These are phyloP conservation scores for Pisolithus sp. DNA, from an alignment of 768 basidiomycete genomes.

Conservation along the genomic window DNA sequence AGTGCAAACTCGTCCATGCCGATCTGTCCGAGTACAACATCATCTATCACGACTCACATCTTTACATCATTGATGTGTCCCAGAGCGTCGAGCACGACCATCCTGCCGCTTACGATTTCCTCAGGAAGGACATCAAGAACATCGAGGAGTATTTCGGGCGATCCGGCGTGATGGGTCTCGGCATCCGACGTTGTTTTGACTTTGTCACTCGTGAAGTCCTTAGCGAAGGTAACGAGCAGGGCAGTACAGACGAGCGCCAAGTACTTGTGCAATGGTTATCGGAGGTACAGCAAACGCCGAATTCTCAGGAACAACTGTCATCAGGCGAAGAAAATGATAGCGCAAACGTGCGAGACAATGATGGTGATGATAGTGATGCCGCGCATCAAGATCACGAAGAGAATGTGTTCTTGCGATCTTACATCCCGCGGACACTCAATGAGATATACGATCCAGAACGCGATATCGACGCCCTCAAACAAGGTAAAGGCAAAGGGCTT, in stretches of 20 bases:
- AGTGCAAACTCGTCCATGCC: conserved; percentile 92
- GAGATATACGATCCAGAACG: conserved; percentile 95
- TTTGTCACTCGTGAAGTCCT: conserved; percentile 67
- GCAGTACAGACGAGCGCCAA: conserved; percentile 19
- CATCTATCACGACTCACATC: conserved; percentile 72
- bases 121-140: conserved; percentile 87
- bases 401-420: conserved; percentile 81
- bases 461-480: conserved; percentile 69
- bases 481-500: conserved; percentile 64
- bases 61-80: conserved; percentile 96
- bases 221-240: conserved; percentile 17
- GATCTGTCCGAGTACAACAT: conserved; percentile 99
- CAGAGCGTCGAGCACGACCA: conserved; percentile 99
- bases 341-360: conserved; percentile 6
- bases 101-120: conserved; percentile 92
- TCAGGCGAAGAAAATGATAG: conserved; percentile 8
- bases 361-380: conserved; percentile 4
- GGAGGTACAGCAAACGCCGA: conserved; percentile 23
- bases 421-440: conserved; percentile 87
- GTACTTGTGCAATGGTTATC: conserved; percentile 45
- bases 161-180: conserved; percentile 69
- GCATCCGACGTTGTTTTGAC: conserved; percentile 79
- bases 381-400: conserved; percentile 89
- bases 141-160: conserved; percentile 87
- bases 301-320: conserved; percentile 9